Conservation (phyloP, 2,329 filamentous ascomycete genomes). For the Penicillium occitanis region DNA sequence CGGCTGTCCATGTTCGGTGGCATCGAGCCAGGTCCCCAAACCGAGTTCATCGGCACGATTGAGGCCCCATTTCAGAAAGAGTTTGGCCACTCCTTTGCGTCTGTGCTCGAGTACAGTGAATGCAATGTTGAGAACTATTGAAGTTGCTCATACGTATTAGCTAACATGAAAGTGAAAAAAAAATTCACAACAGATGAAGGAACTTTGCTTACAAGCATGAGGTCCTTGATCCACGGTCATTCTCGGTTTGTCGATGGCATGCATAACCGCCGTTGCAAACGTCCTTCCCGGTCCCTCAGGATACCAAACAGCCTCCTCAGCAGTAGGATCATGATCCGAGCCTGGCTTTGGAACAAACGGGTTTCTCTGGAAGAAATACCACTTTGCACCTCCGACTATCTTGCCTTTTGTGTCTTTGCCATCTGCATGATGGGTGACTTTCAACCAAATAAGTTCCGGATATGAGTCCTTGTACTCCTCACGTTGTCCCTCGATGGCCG, state of each 20-base stretch:
- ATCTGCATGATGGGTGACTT: conserved; percentile 10
- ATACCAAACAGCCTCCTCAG: conserved; percentile 19
- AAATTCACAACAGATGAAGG: not conserved
- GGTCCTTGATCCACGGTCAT: conserved; percentile 11
- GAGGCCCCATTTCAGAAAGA: conserved; percentile 14
- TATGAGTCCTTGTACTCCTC: conserved; percentile 15
- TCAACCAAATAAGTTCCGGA: conserved; percentile 17
- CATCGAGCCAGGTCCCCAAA: conserved; percentile 13
- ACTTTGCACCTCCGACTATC: conserved; percentile 16
- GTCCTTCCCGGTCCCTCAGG: conserved; percentile 9
- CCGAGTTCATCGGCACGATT: conserved; percentile 6
- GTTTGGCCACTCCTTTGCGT: conserved; percentile 5
- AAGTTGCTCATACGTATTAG: not conserved
- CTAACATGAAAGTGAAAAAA: not conserved
- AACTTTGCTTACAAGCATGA: conserved; percentile 14
- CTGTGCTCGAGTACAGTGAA: conserved; percentile 11
- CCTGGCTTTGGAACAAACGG: conserved; percentile 11
- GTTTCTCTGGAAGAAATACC: conserved; percentile 17
- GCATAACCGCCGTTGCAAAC: conserved; percentile 22
- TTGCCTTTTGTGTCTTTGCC: not conserved
- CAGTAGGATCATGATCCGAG: conserved; percentile 10
- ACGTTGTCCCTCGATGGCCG: not conserved
- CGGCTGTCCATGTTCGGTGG: not conserved
- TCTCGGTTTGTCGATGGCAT: conserved; percentile 22
- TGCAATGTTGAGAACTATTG: conserved; percentile 15